phyloP scores from a whole-genome alignment of 164 flowering plant genomes.

The Annona squamosa region DNA sequence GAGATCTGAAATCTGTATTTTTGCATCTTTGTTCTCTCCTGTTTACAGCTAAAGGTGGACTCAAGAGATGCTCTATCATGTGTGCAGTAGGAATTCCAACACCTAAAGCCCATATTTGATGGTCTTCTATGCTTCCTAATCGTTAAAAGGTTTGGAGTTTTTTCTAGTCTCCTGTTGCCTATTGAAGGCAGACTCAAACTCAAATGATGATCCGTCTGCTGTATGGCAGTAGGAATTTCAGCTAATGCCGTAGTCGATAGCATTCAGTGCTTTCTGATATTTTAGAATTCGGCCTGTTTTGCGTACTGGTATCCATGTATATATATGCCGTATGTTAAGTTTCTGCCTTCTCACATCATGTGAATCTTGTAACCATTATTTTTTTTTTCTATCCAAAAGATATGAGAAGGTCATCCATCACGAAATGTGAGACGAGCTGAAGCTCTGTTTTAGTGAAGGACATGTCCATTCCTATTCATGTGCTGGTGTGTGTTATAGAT shows the following conservation, averaged over 20 bases:
- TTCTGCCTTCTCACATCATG: too few species aligned
- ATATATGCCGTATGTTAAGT: too few species aligned
- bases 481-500: too few species aligned
- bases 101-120: neutral
- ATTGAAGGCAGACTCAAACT: neutral
- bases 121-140: neutral
- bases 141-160: neutral
- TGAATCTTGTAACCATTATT: too few species aligned
- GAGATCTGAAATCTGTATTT: neutral
- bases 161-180: neutral
- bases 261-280: neutral
- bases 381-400: too few species aligned
- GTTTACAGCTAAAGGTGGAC: constrained; percentile 57
- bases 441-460: too few species aligned
- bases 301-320: neutral
- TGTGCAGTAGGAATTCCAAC: constrained; percentile 7
- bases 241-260: neutral
- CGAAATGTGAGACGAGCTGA: too few species aligned
- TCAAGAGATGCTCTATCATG: constrained; percentile 52
- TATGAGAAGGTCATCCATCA: too few species aligned
- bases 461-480: too few species aligned
- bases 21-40: neutral
- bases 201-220: neutral
- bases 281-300: neutral
- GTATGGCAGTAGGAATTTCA: neutral